These are phyloP conservation scores for Westerdykella aurantiaca DNA, from an alignment of 2,329 filamentous ascomycete genomes.

Conservation along the genomic window DNA sequence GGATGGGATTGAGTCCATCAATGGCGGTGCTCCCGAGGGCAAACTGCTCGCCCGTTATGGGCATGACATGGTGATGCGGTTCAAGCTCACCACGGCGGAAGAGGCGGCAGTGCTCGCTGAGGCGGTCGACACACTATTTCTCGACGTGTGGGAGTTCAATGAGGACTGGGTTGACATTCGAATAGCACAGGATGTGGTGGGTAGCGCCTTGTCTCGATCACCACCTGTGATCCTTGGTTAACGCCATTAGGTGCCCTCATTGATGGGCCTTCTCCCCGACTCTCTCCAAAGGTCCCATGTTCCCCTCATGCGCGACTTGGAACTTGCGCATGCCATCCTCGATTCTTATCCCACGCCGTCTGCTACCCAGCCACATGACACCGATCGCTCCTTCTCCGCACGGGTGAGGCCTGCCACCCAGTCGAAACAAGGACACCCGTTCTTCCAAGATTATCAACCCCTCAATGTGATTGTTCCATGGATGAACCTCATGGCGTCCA, in stretches of 20 bases:
- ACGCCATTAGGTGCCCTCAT: slow-evolving; percentile 53
- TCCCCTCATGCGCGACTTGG: slow-evolving; percentile 67
- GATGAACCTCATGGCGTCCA: slow-evolving; percentile 83
- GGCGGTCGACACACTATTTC: slow-evolving; percentile 66
- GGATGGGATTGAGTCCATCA: background rate
- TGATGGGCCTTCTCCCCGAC: slow-evolving; percentile 70
- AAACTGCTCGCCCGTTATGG: slow-evolving; percentile 53
- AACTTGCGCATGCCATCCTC: slow-evolving; percentile 66
- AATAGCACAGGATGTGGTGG: slow-evolving; percentile 66
- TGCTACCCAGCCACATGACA: slow-evolving; percentile 22
- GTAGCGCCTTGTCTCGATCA: slow-evolving; percentile 17
- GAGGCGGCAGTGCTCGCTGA: slow-evolving; percentile 68
- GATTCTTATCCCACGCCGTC: slow-evolving; percentile 61
- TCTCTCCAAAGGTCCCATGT: slow-evolving; percentile 67
- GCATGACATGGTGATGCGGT: slow-evolving; percentile 81
- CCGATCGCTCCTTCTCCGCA: slow-evolving; percentile 23
- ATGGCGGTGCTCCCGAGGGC: slow-evolving; percentile 9
- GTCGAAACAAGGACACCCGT: slow-evolving; percentile 55
- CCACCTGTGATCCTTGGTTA: background rate
- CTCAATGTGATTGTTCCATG: slow-evolving; percentile 78
- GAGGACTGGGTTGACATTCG: slow-evolving; percentile 79
- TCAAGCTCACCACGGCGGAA: slow-evolving; percentile 64
- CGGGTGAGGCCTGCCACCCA: slow-evolving; percentile 24
- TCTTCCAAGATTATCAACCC: slow-evolving; percentile 90
- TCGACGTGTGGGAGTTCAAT: slow-evolving; percentile 88